These are phyloP conservation scores for Sarocladiaceae sp. DNA, from an alignment of 2,329 filamentous ascomycete genomes.

Conservation along the genomic window DNA sequence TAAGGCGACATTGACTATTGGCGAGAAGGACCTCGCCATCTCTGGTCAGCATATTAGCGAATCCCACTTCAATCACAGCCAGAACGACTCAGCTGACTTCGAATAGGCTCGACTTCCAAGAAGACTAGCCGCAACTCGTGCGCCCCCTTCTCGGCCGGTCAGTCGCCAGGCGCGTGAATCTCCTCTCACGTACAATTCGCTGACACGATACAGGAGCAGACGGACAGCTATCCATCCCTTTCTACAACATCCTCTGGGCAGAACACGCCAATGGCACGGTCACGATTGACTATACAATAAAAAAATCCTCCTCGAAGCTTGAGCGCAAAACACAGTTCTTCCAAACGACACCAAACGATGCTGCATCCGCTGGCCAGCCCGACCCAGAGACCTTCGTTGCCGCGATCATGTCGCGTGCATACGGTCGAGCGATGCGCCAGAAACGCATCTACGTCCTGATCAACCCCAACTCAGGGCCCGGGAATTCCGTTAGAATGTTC, in stretches of 20 bases:
- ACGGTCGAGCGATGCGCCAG: conserved; percentile 56
- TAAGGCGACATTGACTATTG: conserved; percentile 25
- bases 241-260: conserved; percentile 82
- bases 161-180: conserved; percentile 38
- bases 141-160: conserved; percentile 4
- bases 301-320: conserved; percentile 52
- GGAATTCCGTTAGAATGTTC: conserved; percentile 67
- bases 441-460: conserved; percentile 84
- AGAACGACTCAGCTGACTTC: not conserved
- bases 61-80: not conserved
- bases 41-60: conserved; percentile 24
- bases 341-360: conserved; percentile 31
- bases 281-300: conserved; percentile 65
- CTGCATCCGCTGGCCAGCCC: conserved; percentile 20
- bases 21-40: conserved; percentile 23
- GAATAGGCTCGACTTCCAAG: not conserved
- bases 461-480: conserved; percentile 86
- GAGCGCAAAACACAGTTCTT: conserved; percentile 51
- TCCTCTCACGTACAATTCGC: conserved; percentile 48
- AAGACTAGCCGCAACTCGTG: conserved; percentile 3
- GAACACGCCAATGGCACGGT: conserved; percentile 55
- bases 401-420: conserved; percentile 62
- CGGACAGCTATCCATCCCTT: conserved; percentile 46
- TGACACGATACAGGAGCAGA: not conserved
- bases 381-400: conserved; percentile 56